These are phyloP conservation scores for Lentinula edodes DNA, from an alignment of 768 basidiomycete species.

Conservation along the genomic window DNA sequence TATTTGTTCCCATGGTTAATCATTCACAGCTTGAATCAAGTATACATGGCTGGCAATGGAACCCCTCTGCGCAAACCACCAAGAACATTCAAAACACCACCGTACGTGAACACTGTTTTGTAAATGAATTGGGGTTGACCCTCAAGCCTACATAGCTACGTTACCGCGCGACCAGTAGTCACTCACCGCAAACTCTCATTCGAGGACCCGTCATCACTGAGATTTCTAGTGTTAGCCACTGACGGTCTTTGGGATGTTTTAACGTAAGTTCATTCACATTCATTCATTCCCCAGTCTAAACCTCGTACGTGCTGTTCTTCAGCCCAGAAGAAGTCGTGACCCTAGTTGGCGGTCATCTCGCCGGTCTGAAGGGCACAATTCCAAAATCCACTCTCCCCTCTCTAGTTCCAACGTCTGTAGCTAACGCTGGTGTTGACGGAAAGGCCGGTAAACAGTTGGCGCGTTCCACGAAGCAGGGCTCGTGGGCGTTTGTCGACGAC, in stretches of 20 bases:
- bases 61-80: slow-evolving; percentile 56
- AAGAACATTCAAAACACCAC: slow-evolving; percentile 72
- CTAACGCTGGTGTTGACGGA: slow-evolving; percentile 38
- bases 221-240: slow-evolving; percentile 87
- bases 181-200: slow-evolving; percentile 69
- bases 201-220: slow-evolving; percentile 32
- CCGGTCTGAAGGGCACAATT: slow-evolving; percentile 61
- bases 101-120: slow-evolving; percentile 39
- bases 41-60: slow-evolving; percentile 62
- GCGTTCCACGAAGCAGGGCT: slow-evolving; percentile 31
- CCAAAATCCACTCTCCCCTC: slow-evolving; percentile 51
- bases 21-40: slow-evolving; percentile 47
- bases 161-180: slow-evolving; percentile 78
- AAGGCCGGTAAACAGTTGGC: slow-evolving; percentile 60
- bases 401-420: slow-evolving; percentile 47
- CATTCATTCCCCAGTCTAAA: neutral
- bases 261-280: slow-evolving; percentile 24
- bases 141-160: slow-evolving; percentile 19
- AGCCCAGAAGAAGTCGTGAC: slow-evolving; percentile 84
- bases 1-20: neutral
- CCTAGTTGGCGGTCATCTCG: slow-evolving; percentile 78
- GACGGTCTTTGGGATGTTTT: slow-evolving; percentile 78
- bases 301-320: slow-evolving; percentile 8
- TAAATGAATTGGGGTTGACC: neutral
- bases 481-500: slow-evolving; percentile 78